A percentile compares a stretch with the other conserved stretches of the same genome.
Conservation (phyloP, 2,329 filamentous ascomycete genomes). For the Zymoseptoria pseudotritici region DNA sequence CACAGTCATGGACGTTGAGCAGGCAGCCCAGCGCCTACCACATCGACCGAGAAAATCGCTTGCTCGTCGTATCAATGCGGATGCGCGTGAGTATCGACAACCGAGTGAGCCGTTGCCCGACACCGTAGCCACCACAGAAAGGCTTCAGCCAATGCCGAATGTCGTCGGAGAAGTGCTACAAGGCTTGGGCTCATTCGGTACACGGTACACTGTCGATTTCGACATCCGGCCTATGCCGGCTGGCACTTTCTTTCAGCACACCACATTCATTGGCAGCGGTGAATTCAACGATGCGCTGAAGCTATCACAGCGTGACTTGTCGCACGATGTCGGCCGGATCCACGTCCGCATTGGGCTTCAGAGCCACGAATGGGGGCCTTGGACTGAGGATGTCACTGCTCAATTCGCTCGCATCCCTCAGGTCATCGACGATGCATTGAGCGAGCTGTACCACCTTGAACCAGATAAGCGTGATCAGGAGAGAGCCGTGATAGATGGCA, state of each 20-base stretch:
- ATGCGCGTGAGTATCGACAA: slow-evolving; percentile 40
- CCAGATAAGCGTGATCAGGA: background rate
- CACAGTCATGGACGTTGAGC: background rate
- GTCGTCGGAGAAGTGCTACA: slow-evolving; percentile 19
- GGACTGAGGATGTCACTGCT: slow-evolving; percentile 49
- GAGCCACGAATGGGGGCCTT: slow-evolving; percentile 42
- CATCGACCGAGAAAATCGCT: slow-evolving; percentile 25
- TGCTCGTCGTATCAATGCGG: slow-evolving; percentile 42
- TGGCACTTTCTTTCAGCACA: slow-evolving; percentile 49
- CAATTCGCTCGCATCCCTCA: slow-evolving; percentile 35
- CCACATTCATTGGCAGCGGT: slow-evolving; percentile 52
- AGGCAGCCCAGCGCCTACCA: slow-evolving; percentile 2
- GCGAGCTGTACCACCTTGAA: slow-evolving; percentile 2
- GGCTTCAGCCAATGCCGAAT: background rate
- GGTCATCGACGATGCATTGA: slow-evolving; percentile 23
- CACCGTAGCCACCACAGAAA: background rate
- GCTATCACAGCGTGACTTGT: slow-evolving; percentile 36
- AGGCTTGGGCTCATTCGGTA: slow-evolving; percentile 44
- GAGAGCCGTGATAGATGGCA: slow-evolving; percentile 1
- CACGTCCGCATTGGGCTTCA: slow-evolving; percentile 29
- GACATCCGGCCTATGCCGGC: slow-evolving; percentile 42
- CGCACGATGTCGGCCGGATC: slow-evolving; percentile 34
- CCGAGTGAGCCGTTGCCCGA: slow-evolving; percentile 31
- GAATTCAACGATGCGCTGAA: slow-evolving; percentile 43
- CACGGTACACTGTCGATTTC: slow-evolving; percentile 47